Evolutionary conservation across 805 yeast species (phyloP).

Genomic region (Starmerella vaccinii): DNA sequence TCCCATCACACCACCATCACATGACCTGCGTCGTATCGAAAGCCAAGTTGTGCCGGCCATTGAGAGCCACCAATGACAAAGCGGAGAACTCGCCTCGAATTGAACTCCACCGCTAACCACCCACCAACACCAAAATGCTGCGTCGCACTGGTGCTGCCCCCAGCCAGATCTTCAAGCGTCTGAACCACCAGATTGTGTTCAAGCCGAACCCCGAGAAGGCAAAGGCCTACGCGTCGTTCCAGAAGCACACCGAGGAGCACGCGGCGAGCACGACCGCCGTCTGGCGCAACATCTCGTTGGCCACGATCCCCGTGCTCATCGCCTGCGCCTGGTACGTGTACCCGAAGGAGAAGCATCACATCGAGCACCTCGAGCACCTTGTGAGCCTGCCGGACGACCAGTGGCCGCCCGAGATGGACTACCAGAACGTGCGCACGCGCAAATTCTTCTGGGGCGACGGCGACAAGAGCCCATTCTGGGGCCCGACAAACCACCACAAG

Average conservation of each 20-base stretch:
- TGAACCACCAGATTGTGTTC: constrained; percentile 25
- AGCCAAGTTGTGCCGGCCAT: neutral
- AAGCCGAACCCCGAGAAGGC: constrained; percentile 50
- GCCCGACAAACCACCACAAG: constrained; percentile 77
- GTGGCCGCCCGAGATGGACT: constrained; percentile 85
- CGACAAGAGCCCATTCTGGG: constrained; percentile 96
- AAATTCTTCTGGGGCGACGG: constrained; percentile 99
- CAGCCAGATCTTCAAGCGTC: constrained; percentile 20
- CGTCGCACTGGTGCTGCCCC: constrained; percentile 16
- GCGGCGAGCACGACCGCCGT: constrained; percentile 61
- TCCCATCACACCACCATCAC: no score
- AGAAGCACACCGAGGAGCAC: constrained; percentile 65
- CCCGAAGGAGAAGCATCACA: constrained; percentile 77
- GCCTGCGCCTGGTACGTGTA: constrained; percentile 71
- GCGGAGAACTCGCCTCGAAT: neutral
- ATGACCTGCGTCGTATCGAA: constrained; percentile 1
- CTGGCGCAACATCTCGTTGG: constrained; percentile 79
- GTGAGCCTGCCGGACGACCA: constrained; percentile 67
- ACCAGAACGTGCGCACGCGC: constrained; percentile 78
- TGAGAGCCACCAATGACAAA: constrained; percentile 3
- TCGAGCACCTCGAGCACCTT: constrained; percentile 59
- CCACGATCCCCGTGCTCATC: constrained; percentile 74
- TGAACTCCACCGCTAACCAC: neutral
- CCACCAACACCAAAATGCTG: constrained; percentile 16
- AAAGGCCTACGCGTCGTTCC: constrained; percentile 51